Evolutionary conservation across 331 rosid genomes (phyloP).

Genomic region (Acacia pycnantha): DNA sequence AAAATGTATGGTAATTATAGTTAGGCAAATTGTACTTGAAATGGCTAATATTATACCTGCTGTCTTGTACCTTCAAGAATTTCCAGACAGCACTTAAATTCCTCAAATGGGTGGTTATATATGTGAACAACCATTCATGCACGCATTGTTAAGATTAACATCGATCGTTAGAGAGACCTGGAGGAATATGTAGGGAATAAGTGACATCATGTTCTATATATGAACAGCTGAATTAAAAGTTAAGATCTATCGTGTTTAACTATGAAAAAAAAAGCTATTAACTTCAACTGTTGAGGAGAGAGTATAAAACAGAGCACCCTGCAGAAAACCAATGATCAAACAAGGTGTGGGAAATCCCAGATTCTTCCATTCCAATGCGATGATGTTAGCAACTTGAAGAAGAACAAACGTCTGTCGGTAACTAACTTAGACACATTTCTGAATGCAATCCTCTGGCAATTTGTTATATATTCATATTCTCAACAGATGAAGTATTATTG

Average conservation of each 20-base stretch:
- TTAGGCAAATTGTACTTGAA: neutral
- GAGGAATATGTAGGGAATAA: constrained; percentile 26
- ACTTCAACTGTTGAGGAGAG: neutral
- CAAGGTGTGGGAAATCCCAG: neutral
- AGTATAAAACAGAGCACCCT: neutral
- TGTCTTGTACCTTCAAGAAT: constrained; percentile 11
- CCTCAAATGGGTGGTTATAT: neutral
- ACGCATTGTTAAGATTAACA: neutral
- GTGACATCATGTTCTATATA: neutral
- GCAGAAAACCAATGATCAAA: neutral
- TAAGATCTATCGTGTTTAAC: neutral
- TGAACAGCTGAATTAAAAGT: neutral
- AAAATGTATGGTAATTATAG: neutral
- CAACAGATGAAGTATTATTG: constrained; percentile 46
- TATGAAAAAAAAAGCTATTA: neutral
- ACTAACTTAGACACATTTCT: neutral
- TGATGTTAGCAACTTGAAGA: constrained; percentile 27
- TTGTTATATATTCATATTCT: constrained; percentile 24
- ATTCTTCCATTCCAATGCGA: constrained; percentile 10
- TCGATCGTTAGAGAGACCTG: neutral
- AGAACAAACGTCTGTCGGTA: neutral
- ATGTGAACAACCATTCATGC: neutral
- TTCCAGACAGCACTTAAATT: neutral
- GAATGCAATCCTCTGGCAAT: neutral
- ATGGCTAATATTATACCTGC: neutral